Evolutionary conservation across 176 grass and related monocot genomes (phyloP).

Genomic region (Avena eriantha): DNA sequence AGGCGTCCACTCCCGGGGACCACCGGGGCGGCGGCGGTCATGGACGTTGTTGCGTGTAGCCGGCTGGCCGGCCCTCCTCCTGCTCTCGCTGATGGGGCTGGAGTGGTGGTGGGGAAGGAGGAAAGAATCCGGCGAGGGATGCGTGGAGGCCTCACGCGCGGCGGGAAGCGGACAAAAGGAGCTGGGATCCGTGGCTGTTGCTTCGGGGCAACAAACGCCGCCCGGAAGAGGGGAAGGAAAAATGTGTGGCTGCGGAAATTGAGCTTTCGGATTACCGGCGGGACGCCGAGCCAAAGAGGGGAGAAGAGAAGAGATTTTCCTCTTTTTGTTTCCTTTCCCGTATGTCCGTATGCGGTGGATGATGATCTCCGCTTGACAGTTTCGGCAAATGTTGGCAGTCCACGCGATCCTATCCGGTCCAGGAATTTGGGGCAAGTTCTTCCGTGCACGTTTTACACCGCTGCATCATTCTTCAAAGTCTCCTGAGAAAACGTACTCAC

Average conservation of each 20-base stretch:
- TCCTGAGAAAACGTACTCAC: too few relatives aligned
- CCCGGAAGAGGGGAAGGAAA: background rate
- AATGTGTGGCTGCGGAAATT: background rate
- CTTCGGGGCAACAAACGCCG: conserved; percentile 37
- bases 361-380: too few relatives aligned
- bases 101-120: background rate
- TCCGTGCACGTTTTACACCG: too few relatives aligned
- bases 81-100: background rate
- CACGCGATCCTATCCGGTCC: too few relatives aligned
- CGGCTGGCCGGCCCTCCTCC: background rate
- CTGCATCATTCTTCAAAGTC: too few relatives aligned
- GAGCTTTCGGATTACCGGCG: background rate
- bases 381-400: too few relatives aligned
- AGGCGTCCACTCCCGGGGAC: conserved; percentile 44
- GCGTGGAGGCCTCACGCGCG: conserved; percentile 31
- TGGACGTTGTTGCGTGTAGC: background rate
- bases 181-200: conserved; percentile 37
- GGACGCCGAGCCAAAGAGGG: background rate
- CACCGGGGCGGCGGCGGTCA: conserved; percentile 31
- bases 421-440: too few relatives aligned
- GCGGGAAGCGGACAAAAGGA: background rate
- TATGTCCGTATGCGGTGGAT: background rate
- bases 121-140: conserved; percentile 17
- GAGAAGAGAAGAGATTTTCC: background rate
- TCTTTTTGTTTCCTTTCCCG: background rate